These are phyloP conservation scores for Knoxdaviesia capensis DNA, from an alignment of 2,329 filamentous ascomycete species.

Conservation along the genomic window DNA sequence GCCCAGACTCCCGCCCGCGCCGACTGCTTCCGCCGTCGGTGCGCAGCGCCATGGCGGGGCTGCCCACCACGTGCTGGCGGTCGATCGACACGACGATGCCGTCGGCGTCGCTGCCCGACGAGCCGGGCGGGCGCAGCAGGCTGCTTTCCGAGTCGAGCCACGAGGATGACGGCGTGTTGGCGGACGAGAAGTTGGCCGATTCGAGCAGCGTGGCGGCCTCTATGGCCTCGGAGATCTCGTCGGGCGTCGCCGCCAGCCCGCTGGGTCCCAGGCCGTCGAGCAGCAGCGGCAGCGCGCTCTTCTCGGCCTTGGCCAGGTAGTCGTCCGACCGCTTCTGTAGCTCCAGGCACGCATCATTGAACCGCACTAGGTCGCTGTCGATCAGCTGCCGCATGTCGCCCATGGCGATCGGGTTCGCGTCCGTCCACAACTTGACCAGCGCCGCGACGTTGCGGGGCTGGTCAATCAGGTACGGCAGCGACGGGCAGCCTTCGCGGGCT, in stretches of 20 bases:
- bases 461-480: conserved; percentile 82
- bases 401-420: conserved; percentile 20
- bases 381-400: conserved; percentile 11
- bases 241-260: background rate
- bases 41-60: too few relatives aligned
- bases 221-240: background rate
- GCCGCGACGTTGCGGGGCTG: conserved; percentile 69
- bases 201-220: conserved; percentile 14
- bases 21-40: conserved; percentile 4
- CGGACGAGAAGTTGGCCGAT: conserved; percentile 4
- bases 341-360: conserved; percentile 27
- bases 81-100: conserved; percentile 6
- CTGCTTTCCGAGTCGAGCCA: conserved; percentile 1
- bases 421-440: conserved; percentile 63
- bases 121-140: conserved; percentile 21
- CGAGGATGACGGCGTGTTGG: conserved; percentile 7
- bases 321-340: conserved; percentile 30
- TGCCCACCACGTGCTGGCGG: too few relatives aligned
- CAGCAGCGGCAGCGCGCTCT: conserved; percentile 13
- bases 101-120: conserved; percentile 26
- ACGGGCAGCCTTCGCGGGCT: conserved; percentile 80
- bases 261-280: background rate
- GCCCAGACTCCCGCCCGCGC: conserved; percentile 3
- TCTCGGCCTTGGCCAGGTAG: conserved; percentile 28
- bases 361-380: conserved; percentile 31